Conservation (phyloP, 2,329 filamentous ascomycete genomes). For the Calonectria pauciramosa region DNA sequence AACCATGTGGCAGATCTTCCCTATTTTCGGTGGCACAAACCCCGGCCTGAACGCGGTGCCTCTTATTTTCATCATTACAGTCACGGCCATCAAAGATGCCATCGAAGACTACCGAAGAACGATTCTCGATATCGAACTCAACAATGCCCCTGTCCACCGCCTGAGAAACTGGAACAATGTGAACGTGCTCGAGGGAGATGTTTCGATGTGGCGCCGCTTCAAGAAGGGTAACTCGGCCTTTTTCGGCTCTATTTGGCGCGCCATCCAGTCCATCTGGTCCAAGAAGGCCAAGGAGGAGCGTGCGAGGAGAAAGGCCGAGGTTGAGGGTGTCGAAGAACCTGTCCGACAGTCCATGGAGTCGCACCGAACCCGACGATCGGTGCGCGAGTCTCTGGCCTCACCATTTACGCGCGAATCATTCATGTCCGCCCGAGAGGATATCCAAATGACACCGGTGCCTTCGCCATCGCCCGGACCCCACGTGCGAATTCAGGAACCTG, state of each 20-base stretch:
- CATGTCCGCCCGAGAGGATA: slow-evolving; percentile 74
- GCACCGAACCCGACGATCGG: slow-evolving; percentile 50
- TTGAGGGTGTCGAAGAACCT: slow-evolving; percentile 58
- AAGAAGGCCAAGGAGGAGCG: slow-evolving; percentile 64
- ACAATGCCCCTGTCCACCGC: slow-evolving; percentile 95
- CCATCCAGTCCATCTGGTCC: slow-evolving; percentile 62
- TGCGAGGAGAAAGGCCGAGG: slow-evolving; percentile 59
- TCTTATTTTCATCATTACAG: slow-evolving; percentile 89
- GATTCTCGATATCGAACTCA: slow-evolving; percentile 90
- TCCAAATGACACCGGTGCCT: slow-evolving; percentile 96
- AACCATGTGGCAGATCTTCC: slow-evolving; percentile 79
- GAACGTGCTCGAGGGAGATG: slow-evolving; percentile 88
- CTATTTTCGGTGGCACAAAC: slow-evolving; percentile 93
- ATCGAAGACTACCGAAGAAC: slow-evolving; percentile 96
- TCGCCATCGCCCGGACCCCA: slow-evolving; percentile 75
- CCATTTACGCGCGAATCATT: slow-evolving; percentile 67
- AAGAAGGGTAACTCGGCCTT: slow-evolving; percentile 87
- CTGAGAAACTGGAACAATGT: slow-evolving; percentile 92
- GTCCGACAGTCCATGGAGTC: slow-evolving; percentile 71
- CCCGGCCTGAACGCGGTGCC: slow-evolving; percentile 92
- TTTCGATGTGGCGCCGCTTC: slow-evolving; percentile 87
- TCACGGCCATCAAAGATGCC: slow-evolving; percentile 94
- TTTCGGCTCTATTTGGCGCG: slow-evolving; percentile 67
- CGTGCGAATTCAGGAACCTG: slow-evolving; percentile 56
- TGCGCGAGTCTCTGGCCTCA: slow-evolving; percentile 60